These are phyloP conservation scores for Maudiozyma serrabonitensis DNA, from an alignment of 805 yeast genomes.

Conservation along the genomic window DNA sequence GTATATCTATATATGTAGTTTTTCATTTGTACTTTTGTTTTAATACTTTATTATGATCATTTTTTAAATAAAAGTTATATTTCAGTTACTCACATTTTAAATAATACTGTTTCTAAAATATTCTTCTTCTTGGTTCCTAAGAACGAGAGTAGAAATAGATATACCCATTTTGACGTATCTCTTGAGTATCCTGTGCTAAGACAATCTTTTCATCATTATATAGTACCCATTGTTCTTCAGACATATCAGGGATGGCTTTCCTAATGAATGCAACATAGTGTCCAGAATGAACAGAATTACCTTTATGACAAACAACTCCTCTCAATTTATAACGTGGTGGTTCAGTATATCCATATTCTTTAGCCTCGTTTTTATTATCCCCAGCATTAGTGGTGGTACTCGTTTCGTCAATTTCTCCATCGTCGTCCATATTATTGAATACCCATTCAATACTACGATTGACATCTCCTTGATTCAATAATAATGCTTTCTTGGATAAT, in stretches of 20 bases:
- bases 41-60: neutral
- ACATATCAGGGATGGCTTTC: conserved; percentile 30
- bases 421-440: conserved; percentile 70
- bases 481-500: conserved; percentile 65
- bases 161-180: conserved; percentile 40
- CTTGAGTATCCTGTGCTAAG: conserved; percentile 34
- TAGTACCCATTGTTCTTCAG: conserved; percentile 49
- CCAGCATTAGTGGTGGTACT: too few species aligned
- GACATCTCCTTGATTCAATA: conserved; percentile 46
- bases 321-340: conserved; percentile 31
- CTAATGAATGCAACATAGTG: conserved; percentile 77
- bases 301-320: conserved; percentile 80
- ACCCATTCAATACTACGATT: conserved; percentile 89
- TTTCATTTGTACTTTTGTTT: neutral
- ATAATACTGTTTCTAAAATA: neutral
- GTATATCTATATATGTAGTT: neutral
- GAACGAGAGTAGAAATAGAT: conserved; percentile 29
- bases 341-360: conserved; percentile 10
- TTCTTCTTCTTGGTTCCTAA: neutral
- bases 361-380: neutral
- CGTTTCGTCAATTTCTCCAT: conserved; percentile 39
- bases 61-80: neutral
- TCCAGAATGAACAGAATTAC: conserved; percentile 81
- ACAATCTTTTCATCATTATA: conserved; percentile 89
- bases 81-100: too few species aligned